Evolutionary conservation across 2,329 filamentous ascomycete genomes (phyloP).

Genomic region (Arthrobotrys entomopaga): DNA sequence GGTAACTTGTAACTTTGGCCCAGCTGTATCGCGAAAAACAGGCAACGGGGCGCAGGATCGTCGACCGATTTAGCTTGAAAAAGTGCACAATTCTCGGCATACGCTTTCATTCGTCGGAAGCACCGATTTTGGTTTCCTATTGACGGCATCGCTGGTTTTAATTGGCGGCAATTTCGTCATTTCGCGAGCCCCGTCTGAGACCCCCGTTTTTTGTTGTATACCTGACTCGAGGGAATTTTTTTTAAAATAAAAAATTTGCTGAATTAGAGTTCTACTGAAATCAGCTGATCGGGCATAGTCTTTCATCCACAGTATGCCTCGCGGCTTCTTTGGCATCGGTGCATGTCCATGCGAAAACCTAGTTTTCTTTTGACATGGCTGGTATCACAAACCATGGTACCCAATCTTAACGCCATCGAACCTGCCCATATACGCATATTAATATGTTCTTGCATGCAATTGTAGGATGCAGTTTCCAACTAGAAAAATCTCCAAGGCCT

Average conservation of each 20-base stretch:
- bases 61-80: constrained; percentile 9
- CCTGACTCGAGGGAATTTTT: not conserved
- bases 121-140: constrained; percentile 16
- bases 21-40: constrained; percentile 26
- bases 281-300: constrained; percentile 13
- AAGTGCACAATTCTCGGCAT: constrained; percentile 11
- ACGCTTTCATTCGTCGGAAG: constrained; percentile 22
- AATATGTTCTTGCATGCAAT: not conserved
- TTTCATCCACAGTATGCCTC: not conserved
- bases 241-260: constrained; percentile 2
- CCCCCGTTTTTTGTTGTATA: constrained; percentile 7
- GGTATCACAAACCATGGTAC: not conserved
- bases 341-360: constrained; percentile 11
- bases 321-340: constrained; percentile 6
- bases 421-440: constrained; percentile 1
- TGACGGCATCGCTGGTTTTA: constrained; percentile 9
- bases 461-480: not conserved
- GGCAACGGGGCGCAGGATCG: constrained; percentile 5
- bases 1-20: no score
- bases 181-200: constrained; percentile 1
- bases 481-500: not conserved
- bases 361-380: not conserved
- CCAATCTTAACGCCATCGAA: not conserved
- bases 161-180: constrained; percentile 28
- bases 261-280: constrained; percentile 1